Conservation (phyloP, 148 eudicot species). For the Beta vulgaris region DNA sequence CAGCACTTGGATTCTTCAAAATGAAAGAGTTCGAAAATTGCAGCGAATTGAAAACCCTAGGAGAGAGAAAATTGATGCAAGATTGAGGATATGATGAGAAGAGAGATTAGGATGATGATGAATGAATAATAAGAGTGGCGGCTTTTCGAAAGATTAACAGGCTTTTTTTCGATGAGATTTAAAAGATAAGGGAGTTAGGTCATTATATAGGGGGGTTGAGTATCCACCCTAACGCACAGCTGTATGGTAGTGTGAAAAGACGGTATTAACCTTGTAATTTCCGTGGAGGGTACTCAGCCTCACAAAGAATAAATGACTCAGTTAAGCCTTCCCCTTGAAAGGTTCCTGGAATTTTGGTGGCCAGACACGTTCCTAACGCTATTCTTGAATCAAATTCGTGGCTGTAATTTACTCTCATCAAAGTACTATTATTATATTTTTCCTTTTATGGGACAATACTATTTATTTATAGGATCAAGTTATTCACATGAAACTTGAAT, state of each 20-base stretch:
- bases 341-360: slow-evolving; percentile 1
- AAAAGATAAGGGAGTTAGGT: neutral
- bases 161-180: neutral
- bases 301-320: neutral
- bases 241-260: neutral
- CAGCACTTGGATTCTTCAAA: neutral
- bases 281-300: slow-evolving; percentile 24
- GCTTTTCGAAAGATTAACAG: neutral
- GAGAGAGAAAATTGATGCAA: slow-evolving; percentile 13
- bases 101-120: too few species aligned
- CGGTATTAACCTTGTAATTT: slow-evolving; percentile 13
- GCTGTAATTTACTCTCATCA: too few species aligned
- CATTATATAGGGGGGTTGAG: slow-evolving; percentile 1
- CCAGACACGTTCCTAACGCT: slow-evolving; percentile 3
- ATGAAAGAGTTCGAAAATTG: neutral
- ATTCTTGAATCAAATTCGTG: neutral
- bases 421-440: too few species aligned
- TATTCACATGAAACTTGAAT: too few species aligned
- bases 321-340: neutral
- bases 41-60: slow-evolving; percentile 17
- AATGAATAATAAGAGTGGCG: neutral
- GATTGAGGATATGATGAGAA: neutral
- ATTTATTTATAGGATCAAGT: too few species aligned
- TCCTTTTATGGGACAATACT: too few species aligned
- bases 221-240: neutral